These are phyloP conservation scores for Coemansia sp. DNA, from an alignment of 192 early-diverging fungal genomes.

Conservation along the genomic window DNA sequence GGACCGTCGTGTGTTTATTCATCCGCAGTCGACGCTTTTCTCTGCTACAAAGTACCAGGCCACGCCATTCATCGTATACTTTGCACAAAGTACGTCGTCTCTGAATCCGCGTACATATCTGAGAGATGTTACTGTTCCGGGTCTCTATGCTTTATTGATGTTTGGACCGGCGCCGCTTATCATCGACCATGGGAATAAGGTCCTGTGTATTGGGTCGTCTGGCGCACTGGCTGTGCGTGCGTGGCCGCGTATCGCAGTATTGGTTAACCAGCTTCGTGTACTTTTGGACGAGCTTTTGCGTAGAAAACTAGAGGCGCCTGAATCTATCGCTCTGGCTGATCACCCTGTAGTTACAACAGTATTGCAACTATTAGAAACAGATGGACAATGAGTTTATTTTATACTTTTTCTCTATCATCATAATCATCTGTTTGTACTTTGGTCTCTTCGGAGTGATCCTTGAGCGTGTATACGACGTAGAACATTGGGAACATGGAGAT, in stretches of 20 bases:
- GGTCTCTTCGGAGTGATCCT: conserved; percentile 37
- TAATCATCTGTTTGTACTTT: neutral
- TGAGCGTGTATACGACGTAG: conserved; percentile 52
- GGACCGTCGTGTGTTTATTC: conserved; percentile 76
- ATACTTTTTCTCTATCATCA: neutral
- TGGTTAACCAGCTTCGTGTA: conserved; percentile 74
- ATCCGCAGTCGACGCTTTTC: conserved; percentile 81
- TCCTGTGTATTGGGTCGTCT: conserved; percentile 60
- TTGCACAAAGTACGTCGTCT: conserved; percentile 54
- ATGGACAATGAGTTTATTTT: conserved; percentile 13
- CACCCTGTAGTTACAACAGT: conserved; percentile 44
- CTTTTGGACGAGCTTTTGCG: conserved; percentile 73
- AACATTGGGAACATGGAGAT: conserved; percentile 59
- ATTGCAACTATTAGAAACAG: conserved; percentile 33
- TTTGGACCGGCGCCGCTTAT: conserved; percentile 77
- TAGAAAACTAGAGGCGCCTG: conserved; percentile 72
- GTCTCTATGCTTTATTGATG: conserved; percentile 73
- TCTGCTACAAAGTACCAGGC: conserved; percentile 60
- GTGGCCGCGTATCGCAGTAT: conserved; percentile 71
- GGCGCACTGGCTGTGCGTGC: conserved; percentile 70
- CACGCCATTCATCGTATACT: conserved; percentile 69
- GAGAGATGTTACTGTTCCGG: conserved; percentile 64
- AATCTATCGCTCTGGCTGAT: conserved; percentile 41
- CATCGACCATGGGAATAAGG: conserved; percentile 71
- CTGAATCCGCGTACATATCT: conserved; percentile 40